Conservation (phyloP, 768 basidiomycete species). For the Tylopilus balloui region DNA sequence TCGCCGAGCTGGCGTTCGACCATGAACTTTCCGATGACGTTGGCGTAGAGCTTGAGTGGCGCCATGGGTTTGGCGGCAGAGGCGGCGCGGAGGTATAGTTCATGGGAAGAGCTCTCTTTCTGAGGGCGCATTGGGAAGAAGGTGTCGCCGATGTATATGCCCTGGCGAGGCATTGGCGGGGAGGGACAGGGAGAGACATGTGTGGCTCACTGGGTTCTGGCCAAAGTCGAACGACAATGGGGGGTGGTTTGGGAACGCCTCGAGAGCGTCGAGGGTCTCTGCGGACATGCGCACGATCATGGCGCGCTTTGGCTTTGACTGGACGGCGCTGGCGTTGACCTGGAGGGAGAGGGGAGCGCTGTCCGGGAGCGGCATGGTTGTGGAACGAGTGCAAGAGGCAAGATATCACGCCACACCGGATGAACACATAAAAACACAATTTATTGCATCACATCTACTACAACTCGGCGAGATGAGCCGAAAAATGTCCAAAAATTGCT, state of each 20-base stretch:
- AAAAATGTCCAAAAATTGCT: background rate
- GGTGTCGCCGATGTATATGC: slow-evolving; percentile 59
- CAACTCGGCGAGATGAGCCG: too few relatives aligned
- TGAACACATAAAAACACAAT: background rate
- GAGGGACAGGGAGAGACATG: background rate
- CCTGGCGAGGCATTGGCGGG: slow-evolving; percentile 35
- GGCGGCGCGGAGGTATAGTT: slow-evolving; percentile 66
- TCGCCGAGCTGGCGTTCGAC: slow-evolving; percentile 59
- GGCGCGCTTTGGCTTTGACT: slow-evolving; percentile 63
- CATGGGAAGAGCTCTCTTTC: slow-evolving; percentile 57
- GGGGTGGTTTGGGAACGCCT: slow-evolving; percentile 41
- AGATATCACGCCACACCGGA: background rate
- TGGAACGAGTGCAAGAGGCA: background rate
- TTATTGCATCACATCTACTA: background rate
- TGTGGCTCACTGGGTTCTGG: slow-evolving; percentile 47
- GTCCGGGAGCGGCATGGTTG: slow-evolving; percentile 64
- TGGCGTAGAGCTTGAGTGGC: slow-evolving; percentile 69
- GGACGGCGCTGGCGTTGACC: slow-evolving; percentile 48
- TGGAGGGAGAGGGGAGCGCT: slow-evolving; percentile 53
- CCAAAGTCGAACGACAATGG: slow-evolving; percentile 61
- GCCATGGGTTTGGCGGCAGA: slow-evolving; percentile 54
- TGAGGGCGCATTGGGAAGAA: slow-evolving; percentile 57
- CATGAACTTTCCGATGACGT: slow-evolving; percentile 66
- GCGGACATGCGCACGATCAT: slow-evolving; percentile 74
- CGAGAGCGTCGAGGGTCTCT: slow-evolving; percentile 67